Percentiles rank a stretch among this genome's conserved stretches.
phyloP scores from a whole-genome alignment of 345 rosid genomes.

The Luvunga scandens region DNA sequence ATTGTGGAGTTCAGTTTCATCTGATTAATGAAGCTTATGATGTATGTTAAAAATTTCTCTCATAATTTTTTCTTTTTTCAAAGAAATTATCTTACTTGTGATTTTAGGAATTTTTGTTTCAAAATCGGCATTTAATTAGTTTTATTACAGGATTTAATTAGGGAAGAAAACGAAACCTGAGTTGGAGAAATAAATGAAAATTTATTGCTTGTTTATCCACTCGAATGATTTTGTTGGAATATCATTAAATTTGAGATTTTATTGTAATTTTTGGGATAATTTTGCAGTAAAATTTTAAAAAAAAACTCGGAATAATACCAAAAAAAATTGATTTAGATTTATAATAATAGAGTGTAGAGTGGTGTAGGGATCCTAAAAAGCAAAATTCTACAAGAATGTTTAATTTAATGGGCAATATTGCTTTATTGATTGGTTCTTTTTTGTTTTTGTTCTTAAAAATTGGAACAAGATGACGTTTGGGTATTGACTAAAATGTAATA shows the following conservation, averaged over 20 bases:
- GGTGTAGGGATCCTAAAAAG: too few species aligned
- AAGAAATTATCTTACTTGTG: too few species aligned
- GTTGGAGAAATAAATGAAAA: background rate
- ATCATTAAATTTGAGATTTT: background rate
- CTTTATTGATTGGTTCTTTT: background rate
- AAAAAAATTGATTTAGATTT: too few species aligned
- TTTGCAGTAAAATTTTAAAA: too few species aligned
- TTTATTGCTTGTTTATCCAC: background rate
- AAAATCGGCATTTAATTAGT: background rate
- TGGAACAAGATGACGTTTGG: background rate
- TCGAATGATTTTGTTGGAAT: background rate
- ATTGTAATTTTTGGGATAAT: background rate
- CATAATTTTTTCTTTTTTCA: background rate
- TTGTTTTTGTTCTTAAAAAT: background rate
- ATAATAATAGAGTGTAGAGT: too few species aligned
- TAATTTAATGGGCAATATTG: too few species aligned
- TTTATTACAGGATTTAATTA: background rate
- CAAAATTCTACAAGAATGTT: too few species aligned
- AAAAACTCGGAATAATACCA: too few species aligned
- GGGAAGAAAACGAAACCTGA: background rate
- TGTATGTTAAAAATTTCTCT: conserved; percentile 36
- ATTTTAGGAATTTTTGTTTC: background rate
- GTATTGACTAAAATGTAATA: background rate
- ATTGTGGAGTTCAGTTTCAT: conserved; percentile 73
- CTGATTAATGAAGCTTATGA: conserved; percentile 85